Base-by-base conservation (phyloP, 495 filamentous ascomycete species). In the Xanthoparmelia taractica region DNA sequence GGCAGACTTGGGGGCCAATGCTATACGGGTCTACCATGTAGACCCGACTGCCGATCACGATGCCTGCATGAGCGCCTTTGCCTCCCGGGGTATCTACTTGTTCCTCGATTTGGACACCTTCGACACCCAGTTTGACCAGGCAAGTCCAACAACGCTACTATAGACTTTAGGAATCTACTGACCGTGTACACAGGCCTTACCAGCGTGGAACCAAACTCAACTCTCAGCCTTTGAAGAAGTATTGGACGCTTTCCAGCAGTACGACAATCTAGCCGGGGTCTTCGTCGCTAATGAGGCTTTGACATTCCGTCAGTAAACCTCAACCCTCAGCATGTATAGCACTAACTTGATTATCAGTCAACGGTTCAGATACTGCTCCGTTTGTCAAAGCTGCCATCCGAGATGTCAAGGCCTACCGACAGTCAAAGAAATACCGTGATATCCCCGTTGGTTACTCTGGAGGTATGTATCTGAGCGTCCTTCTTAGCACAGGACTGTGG, bases 241-340 rank as follows among this genome's bases (percentile, higher is more conserved):
- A 29, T 82, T 94, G 72, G 91, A 96, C 70, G 78, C 82, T 25
- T 96, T 96, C 75, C 82, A 87, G 34, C 67, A 82, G 59, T 96
- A 86, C 69, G 81, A 90, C 69, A 96, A 96, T 75, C 80, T 85
- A 1, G 83, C 89, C 23, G 91, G 88, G 59, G 86, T 95, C 70
- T 91, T 94, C 65, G 80, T 96, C 52, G 91, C 90, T 59, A 96
- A 96, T 68, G 91, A 96, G 75, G 87, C 94, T 61, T 79, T 96
- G 61, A 84, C 82, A 8, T 73, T 70, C 25, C 74, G 78, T 74
- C 74, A 78, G 70, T 78, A 80, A 27, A 18, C 8, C 17, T 57
- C 29, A 8, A 25, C 48, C 18, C 20, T 38, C 12, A 29, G 43
- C 12, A 55, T 2, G 10, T 37, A 36, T 34, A 34, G 64, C 31